phyloP scores from a whole-genome alignment of 2,329 filamentous ascomycete genomes.

The Keithomyces neogunnii region DNA sequence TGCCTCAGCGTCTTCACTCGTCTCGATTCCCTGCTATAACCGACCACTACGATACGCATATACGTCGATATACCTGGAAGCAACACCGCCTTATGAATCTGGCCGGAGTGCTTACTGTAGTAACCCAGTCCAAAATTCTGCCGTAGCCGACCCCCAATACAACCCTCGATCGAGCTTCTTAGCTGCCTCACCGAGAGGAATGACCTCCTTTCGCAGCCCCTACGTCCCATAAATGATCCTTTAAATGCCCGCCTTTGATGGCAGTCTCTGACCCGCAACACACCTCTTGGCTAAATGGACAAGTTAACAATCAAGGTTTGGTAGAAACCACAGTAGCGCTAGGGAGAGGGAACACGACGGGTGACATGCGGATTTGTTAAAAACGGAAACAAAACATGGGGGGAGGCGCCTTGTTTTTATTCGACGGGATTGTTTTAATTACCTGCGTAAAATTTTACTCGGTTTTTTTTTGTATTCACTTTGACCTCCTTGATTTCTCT shows the following conservation, averaged over 20 bases:
- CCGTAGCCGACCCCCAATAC: background rate
- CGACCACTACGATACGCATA: background rate
- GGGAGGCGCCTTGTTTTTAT: background rate
- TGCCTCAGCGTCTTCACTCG: conserved; percentile 96
- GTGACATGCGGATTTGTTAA: background rate
- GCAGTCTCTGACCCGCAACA: background rate
- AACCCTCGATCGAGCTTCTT: background rate
- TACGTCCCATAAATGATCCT: background rate
- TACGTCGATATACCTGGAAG: background rate
- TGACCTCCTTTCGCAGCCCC: background rate
- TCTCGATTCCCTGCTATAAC: conserved; percentile 86
- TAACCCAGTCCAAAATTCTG: background rate
- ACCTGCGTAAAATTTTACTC: conserved; percentile 1
- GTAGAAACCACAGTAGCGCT: no score
- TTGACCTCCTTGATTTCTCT: background rate
- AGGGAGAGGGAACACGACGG: background rate
- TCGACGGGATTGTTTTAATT: background rate
- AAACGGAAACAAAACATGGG: background rate
- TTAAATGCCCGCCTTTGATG: background rate
- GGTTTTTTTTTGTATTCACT: background rate
- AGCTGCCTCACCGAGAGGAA: background rate
- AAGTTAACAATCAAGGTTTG: background rate
- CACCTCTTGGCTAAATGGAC: background rate
- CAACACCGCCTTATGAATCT: background rate
- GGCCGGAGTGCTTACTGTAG: background rate